Percentiles rank a stretch among this genome's conserved stretches.
These are phyloP conservation scores for Gnetum montanum DNA, from an alignment of 75 land plant genomes.

Conservation along the genomic window DNA sequence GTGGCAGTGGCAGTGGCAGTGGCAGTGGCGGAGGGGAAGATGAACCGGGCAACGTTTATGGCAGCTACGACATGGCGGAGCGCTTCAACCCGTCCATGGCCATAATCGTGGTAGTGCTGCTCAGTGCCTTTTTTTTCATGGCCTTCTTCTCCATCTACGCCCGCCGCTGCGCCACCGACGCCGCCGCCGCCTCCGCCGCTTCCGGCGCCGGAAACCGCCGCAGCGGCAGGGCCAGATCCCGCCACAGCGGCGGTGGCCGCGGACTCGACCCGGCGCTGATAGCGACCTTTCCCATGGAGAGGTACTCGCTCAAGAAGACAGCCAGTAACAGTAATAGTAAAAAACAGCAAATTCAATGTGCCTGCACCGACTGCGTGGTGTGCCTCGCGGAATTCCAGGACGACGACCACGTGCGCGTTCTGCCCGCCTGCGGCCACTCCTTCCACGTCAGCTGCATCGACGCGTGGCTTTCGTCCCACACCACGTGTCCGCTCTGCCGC, in stretches of 20 bases:
- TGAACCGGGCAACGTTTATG: neutral
- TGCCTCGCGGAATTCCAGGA: conserved; percentile 27
- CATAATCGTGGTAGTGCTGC: conserved; percentile 31
- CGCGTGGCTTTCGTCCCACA: conserved; percentile 20
- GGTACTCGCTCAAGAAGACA: neutral
- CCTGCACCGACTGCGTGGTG: conserved; percentile 19
- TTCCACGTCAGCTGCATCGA: conserved; percentile 32
- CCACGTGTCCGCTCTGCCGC: conserved; percentile 30
- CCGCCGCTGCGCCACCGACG: conserved; percentile 12
- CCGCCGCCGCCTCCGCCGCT: neutral
- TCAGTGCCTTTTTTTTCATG: conserved; percentile 29
- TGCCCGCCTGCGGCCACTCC: conserved; percentile 17
- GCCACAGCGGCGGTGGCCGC: neutral
- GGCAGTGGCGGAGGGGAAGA: too few species aligned
- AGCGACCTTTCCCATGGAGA: conserved; percentile 3
- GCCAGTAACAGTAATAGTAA: neutral
- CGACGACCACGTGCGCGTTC: conserved; percentile 18
- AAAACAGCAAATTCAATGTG: too few species aligned
- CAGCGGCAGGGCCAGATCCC: neutral
- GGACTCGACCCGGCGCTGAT: conserved; percentile 7
- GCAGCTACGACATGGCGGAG: neutral
- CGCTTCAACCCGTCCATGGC: conserved; percentile 34
- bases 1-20: too few species aligned
- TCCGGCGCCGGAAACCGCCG: neutral
- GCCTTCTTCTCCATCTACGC: conserved; percentile 37